A percentile compares a stretch with the other conserved stretches of the same genome.
These are phyloP conservation scores for Phialocephala subalpina DNA, from an alignment of 2,329 filamentous ascomycete genomes.

Conservation along the genomic window DNA sequence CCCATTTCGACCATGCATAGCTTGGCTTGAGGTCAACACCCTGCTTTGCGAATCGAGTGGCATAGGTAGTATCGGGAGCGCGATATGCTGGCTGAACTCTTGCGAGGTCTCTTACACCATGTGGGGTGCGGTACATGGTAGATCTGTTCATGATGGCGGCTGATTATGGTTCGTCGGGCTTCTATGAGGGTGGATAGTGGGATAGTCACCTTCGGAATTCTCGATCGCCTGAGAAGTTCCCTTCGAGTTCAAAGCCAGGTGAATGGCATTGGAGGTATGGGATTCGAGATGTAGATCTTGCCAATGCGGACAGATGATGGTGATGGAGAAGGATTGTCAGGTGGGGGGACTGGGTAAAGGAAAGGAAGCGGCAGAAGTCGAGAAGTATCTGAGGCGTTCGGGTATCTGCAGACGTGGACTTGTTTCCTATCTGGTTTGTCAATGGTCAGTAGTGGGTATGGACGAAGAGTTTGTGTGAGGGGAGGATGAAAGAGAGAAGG, in stretches of 20 bases:
- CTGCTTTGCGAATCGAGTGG: not conserved
- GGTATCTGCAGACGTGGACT: not conserved
- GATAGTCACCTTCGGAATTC: not conserved
- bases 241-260: not conserved
- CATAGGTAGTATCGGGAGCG: not conserved
- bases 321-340: not conserved
- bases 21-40: not conserved
- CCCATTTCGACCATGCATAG: constrained; percentile 47
- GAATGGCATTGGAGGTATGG: not conserved
- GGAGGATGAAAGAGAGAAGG: not conserved
- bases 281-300: not conserved
- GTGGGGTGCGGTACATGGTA: not conserved
- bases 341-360: not conserved
- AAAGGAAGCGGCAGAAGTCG: not conserved
- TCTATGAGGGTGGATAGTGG: not conserved
- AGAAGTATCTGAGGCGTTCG: not conserved
- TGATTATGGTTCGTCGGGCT: not conserved
- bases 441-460: not conserved
- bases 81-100: not conserved
- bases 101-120: not conserved
- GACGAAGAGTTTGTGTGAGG: not conserved
- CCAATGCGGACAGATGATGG: not conserved
- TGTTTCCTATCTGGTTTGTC: not conserved
- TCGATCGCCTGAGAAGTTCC: not conserved
- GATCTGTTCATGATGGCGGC: not conserved